Conservation (phyloP, 129 eudicot genomes). For the Centella asiatica region DNA sequence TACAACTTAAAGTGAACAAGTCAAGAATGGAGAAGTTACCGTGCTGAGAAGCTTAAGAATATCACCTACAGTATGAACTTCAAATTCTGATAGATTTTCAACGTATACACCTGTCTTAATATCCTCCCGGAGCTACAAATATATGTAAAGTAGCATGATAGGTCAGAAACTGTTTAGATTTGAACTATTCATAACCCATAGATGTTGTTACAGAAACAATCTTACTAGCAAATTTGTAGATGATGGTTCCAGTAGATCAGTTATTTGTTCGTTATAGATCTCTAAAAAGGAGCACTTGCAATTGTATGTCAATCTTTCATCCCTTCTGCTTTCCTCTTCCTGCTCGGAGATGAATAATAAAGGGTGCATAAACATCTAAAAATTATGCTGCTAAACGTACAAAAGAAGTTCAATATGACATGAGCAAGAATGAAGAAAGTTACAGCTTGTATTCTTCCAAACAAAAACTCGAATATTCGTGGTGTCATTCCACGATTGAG, state of each 20-base stretch:
- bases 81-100: conserved; percentile 90
- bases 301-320: conserved; percentile 61
- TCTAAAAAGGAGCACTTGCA: conserved; percentile 98
- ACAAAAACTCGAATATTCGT: conserved; percentile 86
- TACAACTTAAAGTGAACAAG: conserved; percentile 2
- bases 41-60: conserved; percentile 69
- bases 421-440: conserved; percentile 10
- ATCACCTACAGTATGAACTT: conserved; percentile 86
- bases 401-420: not conserved
- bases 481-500: conserved; percentile 95
- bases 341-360: conserved; percentile 14
- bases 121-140: conserved; percentile 76
- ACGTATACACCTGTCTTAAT: conserved; percentile 83
- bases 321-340: conserved; percentile 96
- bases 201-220: conserved; percentile 6
- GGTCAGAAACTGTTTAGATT: not conserved
- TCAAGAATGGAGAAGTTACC: conserved; percentile 32
- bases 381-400: not conserved
- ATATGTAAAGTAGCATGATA: conserved; percentile 15
- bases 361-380: not conserved
- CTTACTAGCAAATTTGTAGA: conserved; percentile 88
- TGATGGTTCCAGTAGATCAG: conserved; percentile 92
- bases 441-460: conserved; percentile 90
- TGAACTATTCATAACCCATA: not conserved
- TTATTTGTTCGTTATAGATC: conserved; percentile 91